These are phyloP conservation scores for Fusarium luffae DNA, from an alignment of 2,329 filamentous ascomycete genomes.

Conservation along the genomic window DNA sequence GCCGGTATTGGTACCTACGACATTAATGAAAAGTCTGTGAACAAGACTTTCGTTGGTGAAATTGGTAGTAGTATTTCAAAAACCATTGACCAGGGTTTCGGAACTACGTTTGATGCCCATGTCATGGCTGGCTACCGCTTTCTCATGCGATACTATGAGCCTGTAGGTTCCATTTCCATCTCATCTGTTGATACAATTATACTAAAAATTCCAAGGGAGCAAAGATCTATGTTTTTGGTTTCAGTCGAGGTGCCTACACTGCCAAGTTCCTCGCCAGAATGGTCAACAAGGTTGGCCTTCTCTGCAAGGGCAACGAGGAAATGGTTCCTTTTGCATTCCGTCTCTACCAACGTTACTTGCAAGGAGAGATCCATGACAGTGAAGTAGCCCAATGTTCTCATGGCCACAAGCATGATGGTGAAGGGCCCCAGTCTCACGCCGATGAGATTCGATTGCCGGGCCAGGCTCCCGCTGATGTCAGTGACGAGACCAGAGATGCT, in stretches of 20 bases:
- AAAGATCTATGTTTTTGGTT: conserved; percentile 66
- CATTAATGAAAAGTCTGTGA: conserved; percentile 55
- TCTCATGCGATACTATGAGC: conserved; percentile 63
- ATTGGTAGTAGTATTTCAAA: conserved; percentile 52
- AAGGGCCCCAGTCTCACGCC: not conserved
- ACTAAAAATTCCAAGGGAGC: conserved; percentile 50
- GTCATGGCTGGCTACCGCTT: conserved; percentile 65
- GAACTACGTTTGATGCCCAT: conserved; percentile 61
- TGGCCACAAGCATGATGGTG: not conserved
- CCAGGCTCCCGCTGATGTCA: conserved; percentile 38
- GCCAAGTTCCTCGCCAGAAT: conserved; percentile 65
- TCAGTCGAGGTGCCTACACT: conserved; percentile 63
- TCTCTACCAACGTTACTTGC: conserved; percentile 56
- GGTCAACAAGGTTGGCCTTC: conserved; percentile 60
- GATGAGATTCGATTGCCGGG: conserved; percentile 31
- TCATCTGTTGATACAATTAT: rapidly evolving
- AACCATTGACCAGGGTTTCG: conserved; percentile 57
- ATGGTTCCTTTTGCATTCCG: conserved; percentile 63
- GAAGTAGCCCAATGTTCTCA: conserved; percentile 31
- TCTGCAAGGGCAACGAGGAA: conserved; percentile 64
- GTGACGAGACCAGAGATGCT: conserved; percentile 39
- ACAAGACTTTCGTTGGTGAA: conserved; percentile 51
- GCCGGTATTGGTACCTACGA: conserved; percentile 64
- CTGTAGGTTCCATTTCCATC: conserved; percentile 41
- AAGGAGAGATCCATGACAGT: conserved; percentile 53